These are phyloP conservation scores for Penicillium manginii DNA, from an alignment of 495 filamentous ascomycete species.

Conservation along the genomic window DNA sequence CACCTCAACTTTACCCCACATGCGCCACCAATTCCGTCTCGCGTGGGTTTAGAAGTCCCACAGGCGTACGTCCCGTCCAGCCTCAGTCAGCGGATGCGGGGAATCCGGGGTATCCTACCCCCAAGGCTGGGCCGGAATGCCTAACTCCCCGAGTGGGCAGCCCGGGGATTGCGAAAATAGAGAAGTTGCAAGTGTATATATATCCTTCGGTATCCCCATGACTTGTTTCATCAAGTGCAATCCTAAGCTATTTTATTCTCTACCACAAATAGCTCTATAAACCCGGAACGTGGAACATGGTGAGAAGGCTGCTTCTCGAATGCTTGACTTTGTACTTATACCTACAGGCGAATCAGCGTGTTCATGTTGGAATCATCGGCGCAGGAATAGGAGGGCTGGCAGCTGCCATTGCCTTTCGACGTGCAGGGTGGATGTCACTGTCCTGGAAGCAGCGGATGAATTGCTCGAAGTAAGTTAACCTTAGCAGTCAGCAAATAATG, in stretches of 20 bases:
- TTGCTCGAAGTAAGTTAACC: conserved; percentile 13
- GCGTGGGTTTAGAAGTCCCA: conserved; percentile 1
- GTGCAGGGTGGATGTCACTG: conserved; percentile 60
- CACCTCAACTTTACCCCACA: not conserved
- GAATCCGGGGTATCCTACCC: conserved; percentile 1
- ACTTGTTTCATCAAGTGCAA: not conserved
- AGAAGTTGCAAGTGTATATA: not conserved
- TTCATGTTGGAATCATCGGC: conserved; percentile 62
- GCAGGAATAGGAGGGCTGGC: conserved; percentile 70
- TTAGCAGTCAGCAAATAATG: not conserved
- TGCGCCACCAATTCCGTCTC: not conserved
- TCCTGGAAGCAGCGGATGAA: conserved; percentile 19
- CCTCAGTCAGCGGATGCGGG: not conserved
- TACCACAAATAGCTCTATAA: not conserved
- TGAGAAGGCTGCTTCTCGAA: not conserved
- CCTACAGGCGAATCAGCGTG: not conserved
- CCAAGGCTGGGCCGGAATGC: not conserved
- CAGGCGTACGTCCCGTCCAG: not conserved
- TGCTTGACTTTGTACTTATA: conserved; percentile 1
- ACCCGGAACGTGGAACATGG: not conserved
- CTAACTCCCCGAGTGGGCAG: not conserved
- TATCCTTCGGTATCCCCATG: not conserved
- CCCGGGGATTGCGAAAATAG: not conserved
- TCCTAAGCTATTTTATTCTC: conserved; percentile 1
- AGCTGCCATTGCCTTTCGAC: conserved; percentile 60